Evolutionary conservation across 164 flowering plant species (phyloP).

Genomic region (Houttuynia cordata): DNA sequence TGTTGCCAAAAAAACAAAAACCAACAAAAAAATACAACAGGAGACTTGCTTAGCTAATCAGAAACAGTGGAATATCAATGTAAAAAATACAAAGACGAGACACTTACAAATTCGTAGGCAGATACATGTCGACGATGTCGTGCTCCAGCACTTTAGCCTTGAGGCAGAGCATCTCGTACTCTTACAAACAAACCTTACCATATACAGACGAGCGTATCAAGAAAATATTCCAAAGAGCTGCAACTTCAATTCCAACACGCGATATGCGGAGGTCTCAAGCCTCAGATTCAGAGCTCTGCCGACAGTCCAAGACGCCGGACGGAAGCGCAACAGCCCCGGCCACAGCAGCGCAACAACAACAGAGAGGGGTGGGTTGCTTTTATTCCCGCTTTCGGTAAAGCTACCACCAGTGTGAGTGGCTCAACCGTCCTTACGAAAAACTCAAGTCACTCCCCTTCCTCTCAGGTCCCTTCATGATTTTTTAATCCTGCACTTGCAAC

Average conservation of each 20-base stretch:
- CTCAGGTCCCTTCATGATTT: too few relatives aligned
- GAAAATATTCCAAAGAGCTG: too few relatives aligned
- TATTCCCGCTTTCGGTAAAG: conserved; percentile 11
- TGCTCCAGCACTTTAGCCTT: conserved; percentile 12
- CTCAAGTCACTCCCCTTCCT: not conserved
- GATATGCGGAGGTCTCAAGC: too few relatives aligned
- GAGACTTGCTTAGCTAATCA: not conserved
- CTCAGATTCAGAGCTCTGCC: too few relatives aligned
- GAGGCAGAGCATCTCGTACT: conserved; percentile 19
- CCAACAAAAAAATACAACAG: not conserved
- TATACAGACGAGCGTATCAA: too few relatives aligned
- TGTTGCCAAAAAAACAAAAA: too few relatives aligned
- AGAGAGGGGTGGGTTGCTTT: not conserved
- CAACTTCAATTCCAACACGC: too few relatives aligned
- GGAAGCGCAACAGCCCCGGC: too few relatives aligned
- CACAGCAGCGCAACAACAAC: not conserved
- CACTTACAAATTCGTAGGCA: conserved; percentile 10
- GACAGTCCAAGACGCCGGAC: not conserved
- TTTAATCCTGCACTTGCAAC: too few relatives aligned
- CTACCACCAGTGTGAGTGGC: not conserved
- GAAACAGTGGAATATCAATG: not conserved
- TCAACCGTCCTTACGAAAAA: not conserved
- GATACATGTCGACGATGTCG: conserved; percentile 4
- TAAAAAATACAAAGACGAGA: not conserved
- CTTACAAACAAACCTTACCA: not conserved